These are phyloP conservation scores for Pulveroboletus sp. DNA, from an alignment of 768 basidiomycete genomes.

Conservation along the genomic window DNA sequence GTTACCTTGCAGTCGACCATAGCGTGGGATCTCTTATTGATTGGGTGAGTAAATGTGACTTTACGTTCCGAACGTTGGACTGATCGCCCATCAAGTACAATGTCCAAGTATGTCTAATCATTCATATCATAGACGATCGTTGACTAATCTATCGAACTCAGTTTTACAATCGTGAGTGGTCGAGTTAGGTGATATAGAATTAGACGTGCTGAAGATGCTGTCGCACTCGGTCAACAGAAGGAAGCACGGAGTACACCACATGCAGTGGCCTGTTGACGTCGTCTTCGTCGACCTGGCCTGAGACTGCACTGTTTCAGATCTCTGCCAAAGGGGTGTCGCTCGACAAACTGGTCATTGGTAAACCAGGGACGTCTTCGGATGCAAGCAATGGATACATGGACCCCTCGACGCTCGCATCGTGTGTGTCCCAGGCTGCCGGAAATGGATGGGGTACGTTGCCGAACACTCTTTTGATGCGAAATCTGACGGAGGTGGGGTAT, in stretches of 20 bases:
- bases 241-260: constrained; percentile 57
- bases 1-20: constrained; percentile 35
- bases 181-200: background rate
- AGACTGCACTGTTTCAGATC: constrained; percentile 54
- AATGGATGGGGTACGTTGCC: constrained; percentile 62
- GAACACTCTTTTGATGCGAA: background rate
- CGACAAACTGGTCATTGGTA: constrained; percentile 53
- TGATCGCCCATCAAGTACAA: constrained; percentile 25
- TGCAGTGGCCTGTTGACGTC: constrained; percentile 53
- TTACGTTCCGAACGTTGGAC: background rate
- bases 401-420: constrained; percentile 50
- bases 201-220: background rate
- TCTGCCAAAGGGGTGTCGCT: constrained; percentile 41
- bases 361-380: constrained; percentile 40
- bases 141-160: constrained; percentile 5
- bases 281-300: constrained; percentile 58
- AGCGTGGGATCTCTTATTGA: constrained; percentile 42
- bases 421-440: constrained; percentile 53
- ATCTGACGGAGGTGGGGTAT: background rate
- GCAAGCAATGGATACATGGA: constrained; percentile 55
- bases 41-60: constrained; percentile 30
- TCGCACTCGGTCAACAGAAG: constrained; percentile 42
- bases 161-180: constrained; percentile 29
- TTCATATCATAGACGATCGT: background rate
- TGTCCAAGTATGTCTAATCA: constrained; percentile 32